Evolutionary conservation across 176 grass and related monocot species (phyloP).

Genomic region (Eragrostis curvula): DNA sequence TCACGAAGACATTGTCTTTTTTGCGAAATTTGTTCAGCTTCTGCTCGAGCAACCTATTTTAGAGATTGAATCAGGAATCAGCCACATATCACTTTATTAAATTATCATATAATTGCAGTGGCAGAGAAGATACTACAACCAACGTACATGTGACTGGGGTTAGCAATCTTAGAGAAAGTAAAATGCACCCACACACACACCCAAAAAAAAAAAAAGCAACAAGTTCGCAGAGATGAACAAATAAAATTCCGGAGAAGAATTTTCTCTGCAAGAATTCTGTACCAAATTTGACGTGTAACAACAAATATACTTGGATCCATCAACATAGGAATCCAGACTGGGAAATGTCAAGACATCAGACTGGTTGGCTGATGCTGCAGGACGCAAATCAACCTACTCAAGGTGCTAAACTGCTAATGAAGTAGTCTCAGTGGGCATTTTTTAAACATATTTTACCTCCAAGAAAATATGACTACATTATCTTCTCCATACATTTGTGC

Average conservation of each 20-base stretch:
- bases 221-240: background rate
- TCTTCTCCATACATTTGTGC: background rate
- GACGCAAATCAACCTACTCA: background rate
- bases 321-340: background rate
- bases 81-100: background rate
- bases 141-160: background rate
- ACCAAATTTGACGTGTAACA: background rate
- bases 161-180: background rate
- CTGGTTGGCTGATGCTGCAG: background rate
- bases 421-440: background rate
- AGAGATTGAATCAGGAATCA: conserved; percentile 22
- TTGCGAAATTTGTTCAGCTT: conserved; percentile 46
- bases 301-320: background rate
- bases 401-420: background rate
- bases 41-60: conserved; percentile 62
- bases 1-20: conserved; percentile 43
- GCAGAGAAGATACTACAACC: background rate
- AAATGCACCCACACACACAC: background rate
- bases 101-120: background rate
- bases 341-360: background rate
- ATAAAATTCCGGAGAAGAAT: background rate
- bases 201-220: background rate
- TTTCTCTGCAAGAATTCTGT: background rate
- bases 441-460: background rate
- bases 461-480: conserved; percentile 2